These are phyloP conservation scores for Globisporangium emineosum DNA, from an alignment of 352 stramenopile species.

Conservation along the genomic window DNA sequence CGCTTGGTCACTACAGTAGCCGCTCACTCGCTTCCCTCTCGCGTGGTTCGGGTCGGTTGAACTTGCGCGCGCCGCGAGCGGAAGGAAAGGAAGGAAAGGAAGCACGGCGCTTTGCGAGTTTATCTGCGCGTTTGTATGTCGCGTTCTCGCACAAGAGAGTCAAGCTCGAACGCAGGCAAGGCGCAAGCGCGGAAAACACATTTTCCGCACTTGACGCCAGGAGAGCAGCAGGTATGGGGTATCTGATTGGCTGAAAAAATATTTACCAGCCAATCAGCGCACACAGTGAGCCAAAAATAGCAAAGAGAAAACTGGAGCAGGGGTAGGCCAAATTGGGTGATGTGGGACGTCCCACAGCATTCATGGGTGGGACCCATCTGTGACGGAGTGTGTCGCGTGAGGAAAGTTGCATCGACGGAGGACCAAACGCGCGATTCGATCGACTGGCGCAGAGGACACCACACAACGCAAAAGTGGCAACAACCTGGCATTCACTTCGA, in stretches of 20 bases:
- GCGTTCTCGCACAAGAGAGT: conserved; percentile 4
- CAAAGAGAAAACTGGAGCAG: conserved; percentile 1
- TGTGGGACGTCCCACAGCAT: background rate
- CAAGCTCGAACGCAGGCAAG: background rate
- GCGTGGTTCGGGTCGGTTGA: conserved; percentile 1
- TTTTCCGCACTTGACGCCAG: background rate
- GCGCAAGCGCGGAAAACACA: background rate
- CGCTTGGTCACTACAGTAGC: background rate
- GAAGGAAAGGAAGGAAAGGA: conserved; percentile 5
- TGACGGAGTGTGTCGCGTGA: background rate
- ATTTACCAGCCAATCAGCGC: background rate
- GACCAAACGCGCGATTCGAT: too few species aligned
- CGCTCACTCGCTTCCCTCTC: background rate
- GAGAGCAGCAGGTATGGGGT: background rate
- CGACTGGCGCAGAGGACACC: too few species aligned
- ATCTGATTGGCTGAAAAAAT: background rate
- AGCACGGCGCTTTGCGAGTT: conserved; percentile 7
- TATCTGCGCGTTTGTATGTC: conserved; percentile 14
- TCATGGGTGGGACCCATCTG: background rate
- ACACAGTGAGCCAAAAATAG: background rate
- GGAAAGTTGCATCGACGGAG: too few species aligned
- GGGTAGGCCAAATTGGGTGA: background rate
- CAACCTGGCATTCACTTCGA: too few species aligned
- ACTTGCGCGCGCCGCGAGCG: conserved; percentile 4
- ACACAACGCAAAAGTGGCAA: too few species aligned